These are phyloP conservation scores for Grigorovia yakushimaensis DNA, from an alignment of 805 yeast species.

Conservation along the genomic window DNA sequence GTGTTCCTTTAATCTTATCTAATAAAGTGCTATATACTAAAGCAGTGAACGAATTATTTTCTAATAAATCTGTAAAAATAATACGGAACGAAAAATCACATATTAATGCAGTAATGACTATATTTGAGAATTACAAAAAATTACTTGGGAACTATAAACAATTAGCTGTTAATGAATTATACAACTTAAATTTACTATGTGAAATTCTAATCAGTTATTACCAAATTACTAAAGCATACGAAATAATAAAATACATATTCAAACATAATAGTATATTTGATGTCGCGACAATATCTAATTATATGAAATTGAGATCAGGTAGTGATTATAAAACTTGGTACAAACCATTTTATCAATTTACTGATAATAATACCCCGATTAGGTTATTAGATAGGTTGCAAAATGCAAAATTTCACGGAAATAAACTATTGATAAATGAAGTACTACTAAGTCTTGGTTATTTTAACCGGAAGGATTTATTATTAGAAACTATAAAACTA, in stretches of 20 bases:
- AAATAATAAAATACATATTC: not conserved
- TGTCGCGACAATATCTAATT: conserved; percentile 12
- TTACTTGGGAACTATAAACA: not conserved
- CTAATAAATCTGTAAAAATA: not conserved
- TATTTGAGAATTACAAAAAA: not conserved
- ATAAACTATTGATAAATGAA: conserved; percentile 13
- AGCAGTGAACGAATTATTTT: not conserved
- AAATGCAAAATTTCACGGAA: conserved; percentile 7
- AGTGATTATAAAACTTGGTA: conserved; percentile 17
- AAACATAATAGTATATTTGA: not conserved
- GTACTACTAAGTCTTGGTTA: conserved; percentile 21
- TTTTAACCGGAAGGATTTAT: conserved; percentile 10
- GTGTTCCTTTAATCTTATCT: not conserved
- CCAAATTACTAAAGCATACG: not conserved
- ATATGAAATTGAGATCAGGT: conserved; percentile 22
- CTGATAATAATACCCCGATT: not conserved
- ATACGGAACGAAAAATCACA: not conserved
- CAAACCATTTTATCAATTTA: conserved; percentile 4
- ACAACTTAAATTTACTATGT: conserved; percentile 1
- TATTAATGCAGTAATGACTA: not conserved
- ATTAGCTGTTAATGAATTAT: not conserved
- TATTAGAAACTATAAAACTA: conserved; percentile 13
- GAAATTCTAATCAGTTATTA: not conserved
- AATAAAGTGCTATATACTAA: not conserved
- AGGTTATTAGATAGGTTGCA: conserved; percentile 9